phyloP scores from a whole-genome alignment of 345 rosid genomes.

The Acer negundo region DNA sequence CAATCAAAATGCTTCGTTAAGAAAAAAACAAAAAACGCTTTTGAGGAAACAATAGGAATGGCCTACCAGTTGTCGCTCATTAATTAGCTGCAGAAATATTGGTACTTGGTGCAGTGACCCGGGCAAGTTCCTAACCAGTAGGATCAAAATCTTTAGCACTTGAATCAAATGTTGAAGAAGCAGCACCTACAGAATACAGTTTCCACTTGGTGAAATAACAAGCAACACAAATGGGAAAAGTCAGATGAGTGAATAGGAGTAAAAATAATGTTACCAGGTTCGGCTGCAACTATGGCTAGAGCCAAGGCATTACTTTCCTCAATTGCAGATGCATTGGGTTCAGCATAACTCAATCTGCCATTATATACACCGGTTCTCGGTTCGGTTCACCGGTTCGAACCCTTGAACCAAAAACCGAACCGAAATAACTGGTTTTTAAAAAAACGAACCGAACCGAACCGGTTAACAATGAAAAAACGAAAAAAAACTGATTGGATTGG shows the following conservation, averaged over 20 bases:
- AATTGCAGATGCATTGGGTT: constrained; percentile 66
- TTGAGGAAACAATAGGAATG: not conserved
- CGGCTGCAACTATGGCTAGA: constrained; percentile 79
- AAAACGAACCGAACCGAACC: no score
- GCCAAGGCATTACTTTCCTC: constrained; percentile 94
- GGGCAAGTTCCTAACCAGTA: constrained; percentile 94
- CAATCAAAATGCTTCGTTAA: not conserved
- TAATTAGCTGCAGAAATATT: constrained; percentile 72
- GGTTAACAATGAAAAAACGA: no score
- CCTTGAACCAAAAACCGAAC: no score
- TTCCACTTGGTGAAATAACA: constrained; percentile 2
- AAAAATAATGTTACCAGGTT: constrained; percentile 43
- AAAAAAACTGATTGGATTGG: no score
- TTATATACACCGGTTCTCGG: no score
- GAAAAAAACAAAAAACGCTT: not conserved
- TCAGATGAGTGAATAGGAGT: not conserved
- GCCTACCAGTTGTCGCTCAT: constrained; percentile 86
- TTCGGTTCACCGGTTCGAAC: no score
- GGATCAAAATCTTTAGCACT: constrained; percentile 75
- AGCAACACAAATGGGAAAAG: constrained; percentile 2
- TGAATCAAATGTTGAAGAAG: constrained; percentile 51
- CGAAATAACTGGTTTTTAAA: no score
- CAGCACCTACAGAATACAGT: constrained; percentile 41
- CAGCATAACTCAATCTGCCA: constrained; percentile 52
- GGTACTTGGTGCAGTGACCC: constrained; percentile 73